Evolutionary conservation across 306 rosid species (phyloP).

Genomic region (Vigna angularis): DNA sequence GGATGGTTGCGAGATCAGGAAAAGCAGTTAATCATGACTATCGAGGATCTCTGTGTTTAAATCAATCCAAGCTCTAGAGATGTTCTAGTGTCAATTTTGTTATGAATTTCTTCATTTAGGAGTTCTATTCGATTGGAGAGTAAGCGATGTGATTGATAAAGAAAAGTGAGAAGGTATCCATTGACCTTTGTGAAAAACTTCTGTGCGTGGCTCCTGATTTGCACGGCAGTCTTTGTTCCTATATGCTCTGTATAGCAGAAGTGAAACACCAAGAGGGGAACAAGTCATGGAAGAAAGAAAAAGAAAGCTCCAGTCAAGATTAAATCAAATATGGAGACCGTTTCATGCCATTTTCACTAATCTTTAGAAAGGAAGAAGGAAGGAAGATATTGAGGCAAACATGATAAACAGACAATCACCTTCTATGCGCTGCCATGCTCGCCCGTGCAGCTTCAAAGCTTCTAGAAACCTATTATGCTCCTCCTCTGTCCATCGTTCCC

Average conservation of each 20-base stretch:
- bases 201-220: slow-evolving; percentile 99
- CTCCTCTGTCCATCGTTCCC: slow-evolving; percentile 99
- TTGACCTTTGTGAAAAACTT: slow-evolving; percentile 97
- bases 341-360: slow-evolving; percentile 27
- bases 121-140: neutral
- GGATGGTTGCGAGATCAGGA: slow-evolving; percentile 2
- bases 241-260: slow-evolving; percentile 81
- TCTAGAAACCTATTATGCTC: slow-evolving; percentile 93
- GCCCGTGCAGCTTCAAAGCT: slow-evolving; percentile 93
- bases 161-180: slow-evolving; percentile 59
- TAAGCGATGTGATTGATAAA: neutral
- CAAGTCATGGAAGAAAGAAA: slow-evolving; percentile 25
- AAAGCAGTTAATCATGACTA: neutral
- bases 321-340: slow-evolving; percentile 39
- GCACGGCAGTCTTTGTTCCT: slow-evolving; percentile 99
- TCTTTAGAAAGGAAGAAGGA: slow-evolving; percentile 39
- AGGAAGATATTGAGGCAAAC: neutral
- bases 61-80: neutral
- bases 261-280: slow-evolving; percentile 37
- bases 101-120: neutral
- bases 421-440: slow-evolving; percentile 99
- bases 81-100: slow-evolving; percentile 9
- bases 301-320: slow-evolving; percentile 41
- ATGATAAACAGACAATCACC: slow-evolving; percentile 52
- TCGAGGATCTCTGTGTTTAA: slow-evolving; percentile 1